These are phyloP conservation scores for Quercus wislizeni DNA, from an alignment of 306 rosid genomes.

Conservation along the genomic window DNA sequence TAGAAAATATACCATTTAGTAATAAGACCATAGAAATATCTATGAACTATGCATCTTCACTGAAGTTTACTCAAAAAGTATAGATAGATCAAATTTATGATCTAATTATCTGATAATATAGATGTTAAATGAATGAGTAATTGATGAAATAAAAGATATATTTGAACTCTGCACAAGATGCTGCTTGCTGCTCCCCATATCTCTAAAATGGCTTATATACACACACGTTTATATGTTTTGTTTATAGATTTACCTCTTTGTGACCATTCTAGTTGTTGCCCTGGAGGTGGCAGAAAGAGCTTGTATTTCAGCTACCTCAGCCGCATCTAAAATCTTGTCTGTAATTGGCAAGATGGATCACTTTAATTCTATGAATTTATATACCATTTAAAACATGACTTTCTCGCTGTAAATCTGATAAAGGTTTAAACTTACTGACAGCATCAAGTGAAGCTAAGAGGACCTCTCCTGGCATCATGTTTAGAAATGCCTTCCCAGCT, in stretches of 20 bases:
- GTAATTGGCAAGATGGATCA: conserved; percentile 15
- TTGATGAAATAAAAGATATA: neutral
- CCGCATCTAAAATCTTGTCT: conserved; percentile 91
- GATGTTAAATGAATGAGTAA: neutral
- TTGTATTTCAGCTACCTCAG: conserved; percentile 92
- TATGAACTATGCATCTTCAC: too few relatives aligned
- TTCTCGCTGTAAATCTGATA: neutral
- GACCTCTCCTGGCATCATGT: conserved; percentile 87
- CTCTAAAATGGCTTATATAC: too few relatives aligned
- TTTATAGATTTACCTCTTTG: conserved; percentile 50
- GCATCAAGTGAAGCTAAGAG: conserved; percentile 91
- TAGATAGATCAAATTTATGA: too few relatives aligned
- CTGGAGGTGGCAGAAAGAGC: conserved; percentile 68
- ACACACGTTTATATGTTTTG: too few relatives aligned
- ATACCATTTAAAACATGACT: neutral
- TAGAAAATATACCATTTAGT: too few relatives aligned
- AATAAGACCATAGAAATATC: too few relatives aligned
- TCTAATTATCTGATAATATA: too few relatives aligned
- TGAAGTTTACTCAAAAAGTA: too few relatives aligned
- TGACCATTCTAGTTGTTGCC: conserved; percentile 63
- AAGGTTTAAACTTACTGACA: conserved; percentile 58
- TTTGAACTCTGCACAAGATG: too few relatives aligned
- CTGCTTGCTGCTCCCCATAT: too few relatives aligned
- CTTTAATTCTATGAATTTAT: neutral
- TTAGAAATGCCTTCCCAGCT: conserved; percentile 73